Evolutionary conservation across 352 stramenopile genomes (phyloP).

Genomic region (Aphanomyces stellatus): DNA sequence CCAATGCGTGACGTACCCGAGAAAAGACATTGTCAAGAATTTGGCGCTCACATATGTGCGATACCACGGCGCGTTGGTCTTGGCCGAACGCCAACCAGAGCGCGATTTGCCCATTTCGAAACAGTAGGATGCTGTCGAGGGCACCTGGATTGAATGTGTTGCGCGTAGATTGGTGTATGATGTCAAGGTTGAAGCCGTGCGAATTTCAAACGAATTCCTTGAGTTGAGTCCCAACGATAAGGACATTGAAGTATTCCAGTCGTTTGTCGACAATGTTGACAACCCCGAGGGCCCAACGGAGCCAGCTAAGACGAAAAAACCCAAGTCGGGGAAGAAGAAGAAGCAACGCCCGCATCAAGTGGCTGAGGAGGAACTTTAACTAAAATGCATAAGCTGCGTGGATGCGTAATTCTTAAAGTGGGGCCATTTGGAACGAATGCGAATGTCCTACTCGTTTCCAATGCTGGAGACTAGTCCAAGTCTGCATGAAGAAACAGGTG

Average conservation of each 20-base stretch:
- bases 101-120: conserved; percentile 16
- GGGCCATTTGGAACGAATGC: too few relatives aligned
- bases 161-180: background rate
- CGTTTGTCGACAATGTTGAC: conserved; percentile 4
- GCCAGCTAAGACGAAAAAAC: background rate
- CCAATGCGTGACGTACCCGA: conserved; percentile 32
- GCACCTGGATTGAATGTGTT: background rate
- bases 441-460: too few relatives aligned
- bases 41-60: conserved; percentile 37
- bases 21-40: conserved; percentile 45
- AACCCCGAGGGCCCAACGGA: background rate
- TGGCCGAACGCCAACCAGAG: conserved; percentile 1
- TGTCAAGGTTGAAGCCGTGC: conserved; percentile 4
- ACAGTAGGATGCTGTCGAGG: background rate
- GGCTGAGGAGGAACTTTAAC: conserved; percentile 2
- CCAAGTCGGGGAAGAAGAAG: background rate
- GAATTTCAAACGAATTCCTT: conserved; percentile 10
- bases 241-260: conserved; percentile 12
- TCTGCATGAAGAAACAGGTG: too few relatives aligned
- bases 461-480: too few relatives aligned
- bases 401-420: too few relatives aligned
- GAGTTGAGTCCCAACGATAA: conserved; percentile 11
- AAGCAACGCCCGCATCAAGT: background rate
- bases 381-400: too few relatives aligned
- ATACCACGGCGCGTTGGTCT: conserved; percentile 23